A percentile compares a stretch with the other conserved stretches of the same genome.
phyloP scores from a whole-genome alignment of 176 grass and related monocot genomes.

The Rhipidocladum racemiflorum region DNA sequence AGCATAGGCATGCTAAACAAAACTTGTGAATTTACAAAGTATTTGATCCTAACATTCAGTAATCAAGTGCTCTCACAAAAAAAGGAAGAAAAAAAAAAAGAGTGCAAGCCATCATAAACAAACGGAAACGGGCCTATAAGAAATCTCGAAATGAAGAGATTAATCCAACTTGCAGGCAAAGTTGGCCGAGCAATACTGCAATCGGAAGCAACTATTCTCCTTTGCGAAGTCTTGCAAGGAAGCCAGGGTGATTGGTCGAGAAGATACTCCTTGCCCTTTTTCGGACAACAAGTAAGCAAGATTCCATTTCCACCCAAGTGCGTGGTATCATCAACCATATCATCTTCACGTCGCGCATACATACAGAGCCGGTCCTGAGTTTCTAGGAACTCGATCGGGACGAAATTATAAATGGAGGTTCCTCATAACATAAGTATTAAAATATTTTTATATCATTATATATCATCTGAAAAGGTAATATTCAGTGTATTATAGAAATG shows the following conservation, averaged over 20 bases:
- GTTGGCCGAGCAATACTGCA: neutral
- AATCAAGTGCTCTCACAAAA: neutral
- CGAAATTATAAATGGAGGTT: too few relatives aligned
- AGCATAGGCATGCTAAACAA: too few relatives aligned
- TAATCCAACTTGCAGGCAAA: neutral
- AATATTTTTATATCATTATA: too few relatives aligned
- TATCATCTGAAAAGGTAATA: too few relatives aligned
- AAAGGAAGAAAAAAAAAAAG: too few relatives aligned
- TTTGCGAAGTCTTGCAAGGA: neutral
- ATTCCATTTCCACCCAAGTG: neutral
- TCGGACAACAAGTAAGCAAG: neutral
- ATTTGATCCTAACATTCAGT: neutral
- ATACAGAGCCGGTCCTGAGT: too few relatives aligned
- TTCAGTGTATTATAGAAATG: too few relatives aligned
- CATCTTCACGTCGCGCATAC: neutral
- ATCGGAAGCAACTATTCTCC: neutral
- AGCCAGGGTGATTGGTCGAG: neutral
- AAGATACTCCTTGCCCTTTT: neutral
- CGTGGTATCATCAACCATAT: too few relatives aligned
- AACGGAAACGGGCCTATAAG: neutral
- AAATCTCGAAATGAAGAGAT: neutral
- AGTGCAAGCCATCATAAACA: too few relatives aligned
- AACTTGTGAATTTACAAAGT: neutral
- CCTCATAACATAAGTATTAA: too few relatives aligned
- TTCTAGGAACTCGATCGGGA: too few relatives aligned